Percentiles rank a stretch among this genome's conserved stretches.
phyloP scores from a whole-genome alignment of 2,329 filamentous ascomycete species.

The Chaetomium globosum region DNA sequence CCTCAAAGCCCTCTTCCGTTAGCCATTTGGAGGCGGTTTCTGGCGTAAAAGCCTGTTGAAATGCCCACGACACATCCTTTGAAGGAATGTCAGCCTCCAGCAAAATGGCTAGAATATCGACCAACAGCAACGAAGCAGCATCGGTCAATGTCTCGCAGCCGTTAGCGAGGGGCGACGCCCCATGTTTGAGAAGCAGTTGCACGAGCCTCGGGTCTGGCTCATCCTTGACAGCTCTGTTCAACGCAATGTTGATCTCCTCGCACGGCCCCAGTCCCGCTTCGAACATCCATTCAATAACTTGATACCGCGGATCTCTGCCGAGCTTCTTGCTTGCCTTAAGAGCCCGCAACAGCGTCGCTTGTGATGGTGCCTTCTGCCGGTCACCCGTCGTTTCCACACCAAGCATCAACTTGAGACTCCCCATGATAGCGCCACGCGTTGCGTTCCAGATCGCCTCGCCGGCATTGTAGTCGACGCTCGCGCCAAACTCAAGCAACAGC shows the following conservation, averaged over 20 bases:
- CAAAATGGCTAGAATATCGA: slow-evolving; percentile 48
- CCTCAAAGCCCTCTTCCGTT: slow-evolving; percentile 50
- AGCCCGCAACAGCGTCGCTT: slow-evolving; percentile 52
- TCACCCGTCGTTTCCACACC: slow-evolving; percentile 49
- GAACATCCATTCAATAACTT: slow-evolving; percentile 55
- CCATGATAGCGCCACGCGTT: slow-evolving; percentile 54
- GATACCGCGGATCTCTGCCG: slow-evolving; percentile 51
- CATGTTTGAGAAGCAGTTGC: slow-evolving; percentile 52
- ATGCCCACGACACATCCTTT: slow-evolving; percentile 50
- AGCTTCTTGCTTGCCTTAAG: slow-evolving; percentile 59
- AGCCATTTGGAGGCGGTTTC: slow-evolving; percentile 51
- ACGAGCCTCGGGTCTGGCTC: slow-evolving; percentile 53
- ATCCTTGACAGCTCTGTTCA: slow-evolving; percentile 57
- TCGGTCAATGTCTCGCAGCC: slow-evolving; percentile 57
- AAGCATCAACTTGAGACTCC: slow-evolving; percentile 55
- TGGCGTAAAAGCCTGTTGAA: slow-evolving; percentile 50
- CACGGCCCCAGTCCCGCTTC: slow-evolving; percentile 52
- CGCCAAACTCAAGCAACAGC: slow-evolving; percentile 56
- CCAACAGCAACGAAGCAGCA: slow-evolving; percentile 47
- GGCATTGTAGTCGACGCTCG: slow-evolving; percentile 57
- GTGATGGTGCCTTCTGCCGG: slow-evolving; percentile 51
- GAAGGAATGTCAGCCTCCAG: slow-evolving; percentile 47
- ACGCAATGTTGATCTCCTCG: slow-evolving; percentile 54
- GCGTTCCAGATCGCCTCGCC: slow-evolving; percentile 60
- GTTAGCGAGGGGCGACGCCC: slow-evolving; percentile 56